Evolutionary conservation across 768 basidiomycete species (phyloP).

Genomic region (Chiua virens): DNA sequence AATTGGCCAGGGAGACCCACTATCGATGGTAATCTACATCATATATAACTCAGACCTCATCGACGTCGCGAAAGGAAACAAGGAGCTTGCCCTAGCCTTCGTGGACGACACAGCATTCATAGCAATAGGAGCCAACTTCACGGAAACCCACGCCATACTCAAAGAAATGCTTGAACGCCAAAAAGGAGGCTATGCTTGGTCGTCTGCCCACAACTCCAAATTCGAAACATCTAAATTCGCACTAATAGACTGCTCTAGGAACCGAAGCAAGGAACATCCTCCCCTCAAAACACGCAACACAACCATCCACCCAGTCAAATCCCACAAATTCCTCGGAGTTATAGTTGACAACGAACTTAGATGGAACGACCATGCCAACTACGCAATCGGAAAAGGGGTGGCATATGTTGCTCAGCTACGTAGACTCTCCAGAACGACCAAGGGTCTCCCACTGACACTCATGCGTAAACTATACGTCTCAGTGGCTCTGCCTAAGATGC

Average conservation of each 20-base stretch:
- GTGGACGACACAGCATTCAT: constrained; percentile 32
- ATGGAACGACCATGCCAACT: no score
- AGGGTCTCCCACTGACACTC: no score
- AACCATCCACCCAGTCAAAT: no score
- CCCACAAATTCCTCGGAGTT: no score
- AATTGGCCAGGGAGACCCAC: constrained; percentile 35
- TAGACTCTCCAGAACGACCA: no score
- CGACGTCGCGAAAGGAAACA: background rate
- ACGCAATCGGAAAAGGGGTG: no score
- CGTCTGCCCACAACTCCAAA: constrained; percentile 17
- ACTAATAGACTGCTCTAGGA: constrained; percentile 13
- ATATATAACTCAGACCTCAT: constrained; percentile 32
- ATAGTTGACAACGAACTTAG: no score
- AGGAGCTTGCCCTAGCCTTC: constrained; percentile 27
- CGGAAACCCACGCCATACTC: constrained; percentile 15
- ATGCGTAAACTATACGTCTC: no score
- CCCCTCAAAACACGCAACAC: no score
- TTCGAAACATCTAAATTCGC: constrained; percentile 23
- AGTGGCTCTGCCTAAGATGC: no score
- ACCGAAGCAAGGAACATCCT: no score
- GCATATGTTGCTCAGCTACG: no score
- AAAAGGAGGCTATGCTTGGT: constrained; percentile 20
- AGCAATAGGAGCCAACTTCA: constrained; percentile 24
- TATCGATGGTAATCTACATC: constrained; percentile 30
- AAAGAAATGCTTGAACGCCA: constrained; percentile 23